Evolutionary conservation across 2,329 filamentous ascomycete genomes (phyloP).

Genomic region (Fusarium ramigenum): DNA sequence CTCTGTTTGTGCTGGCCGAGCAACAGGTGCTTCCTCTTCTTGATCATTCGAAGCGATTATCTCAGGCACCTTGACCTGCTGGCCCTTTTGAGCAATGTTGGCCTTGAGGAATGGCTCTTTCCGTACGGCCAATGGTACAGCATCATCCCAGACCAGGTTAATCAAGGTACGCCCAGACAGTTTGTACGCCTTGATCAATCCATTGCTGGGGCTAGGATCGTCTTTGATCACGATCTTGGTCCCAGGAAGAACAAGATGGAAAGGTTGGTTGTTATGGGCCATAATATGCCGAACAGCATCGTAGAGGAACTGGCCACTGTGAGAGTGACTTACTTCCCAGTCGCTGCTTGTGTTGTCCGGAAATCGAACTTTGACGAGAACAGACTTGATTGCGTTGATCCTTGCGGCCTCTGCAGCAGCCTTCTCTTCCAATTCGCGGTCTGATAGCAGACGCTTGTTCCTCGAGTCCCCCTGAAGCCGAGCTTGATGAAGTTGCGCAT

Average conservation of each 20-base stretch:
- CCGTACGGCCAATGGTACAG: constrained; percentile 64
- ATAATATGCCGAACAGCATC: constrained; percentile 78
- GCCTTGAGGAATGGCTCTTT: constrained; percentile 67
- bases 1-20: constrained; percentile 45
- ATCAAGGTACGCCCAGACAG: constrained; percentile 77
- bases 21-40: constrained; percentile 33
- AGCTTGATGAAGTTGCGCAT: constrained; percentile 78
- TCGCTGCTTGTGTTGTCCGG: constrained; percentile 85
- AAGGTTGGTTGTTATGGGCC: constrained; percentile 69
- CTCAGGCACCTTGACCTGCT: constrained; percentile 72
- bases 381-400: constrained; percentile 71
- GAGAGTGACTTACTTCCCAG: constrained; percentile 72
- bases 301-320: constrained; percentile 79
- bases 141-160: constrained; percentile 78
- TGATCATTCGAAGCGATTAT: constrained; percentile 56
- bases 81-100: constrained; percentile 68
- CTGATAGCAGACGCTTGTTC: constrained; percentile 82
- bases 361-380: constrained; percentile 84
- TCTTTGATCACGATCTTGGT: constrained; percentile 60
- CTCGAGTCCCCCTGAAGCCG: constrained; percentile 68
- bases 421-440: constrained; percentile 80
- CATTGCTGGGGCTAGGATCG: constrained; percentile 57
- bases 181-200: constrained; percentile 76
- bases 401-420: constrained; percentile 72
- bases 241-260: constrained; percentile 74